Evolutionary conservation across 306 rosid genomes (phyloP), one percentile per base, ranked within the genome.

Genomic region (Cotoneaster glaucophyllus): DNA sequence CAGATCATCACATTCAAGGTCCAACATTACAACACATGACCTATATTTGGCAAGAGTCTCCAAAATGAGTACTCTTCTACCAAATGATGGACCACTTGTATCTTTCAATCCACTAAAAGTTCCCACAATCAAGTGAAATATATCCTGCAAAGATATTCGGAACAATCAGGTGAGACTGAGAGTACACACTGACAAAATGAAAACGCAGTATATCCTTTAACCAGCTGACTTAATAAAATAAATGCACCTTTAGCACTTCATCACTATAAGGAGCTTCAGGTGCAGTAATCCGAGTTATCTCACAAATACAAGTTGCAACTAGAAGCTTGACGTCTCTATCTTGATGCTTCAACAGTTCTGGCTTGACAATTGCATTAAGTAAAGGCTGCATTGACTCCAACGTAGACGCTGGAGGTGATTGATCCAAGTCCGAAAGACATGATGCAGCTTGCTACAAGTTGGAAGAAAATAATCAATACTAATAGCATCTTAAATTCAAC

Each of bases 21-120:
- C 99, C 86, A 96, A 81, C 98, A 96, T 96, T 76, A 96, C 99
- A 76, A 96, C 99, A 64, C 99, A 96, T 12, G 99, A 96, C 87
- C 99, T 96, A 86, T 96, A 96, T 70, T 85, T 92, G 56, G 99
- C 98, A 65, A 96, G 90, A 73, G 99, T 96, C 93, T 96, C 99
- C 93, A 96, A 83, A 81, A 96, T 96, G 77, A 86, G 89, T 82
- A 96, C 96, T 88, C 98, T 92, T 82, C 98, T 87, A 69, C 93
- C 91, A 83, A 96, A 96, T 81, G 99, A 96, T 75, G 93, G 93
- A 84, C 99, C 99, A 58, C 81, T 86, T 26, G 88, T 89, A 84
- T 96, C 99, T 48, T 87, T 90, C 79, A 96, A 87, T 77, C 99
- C 98, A 76, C 88, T 83, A 84, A 96, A 92, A 78, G 96, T 96